These are phyloP conservation scores for Kalmanozyma brasiliensis DNA, from an alignment of 1,284 basidiomycete species.

Conservation along the genomic window DNA sequence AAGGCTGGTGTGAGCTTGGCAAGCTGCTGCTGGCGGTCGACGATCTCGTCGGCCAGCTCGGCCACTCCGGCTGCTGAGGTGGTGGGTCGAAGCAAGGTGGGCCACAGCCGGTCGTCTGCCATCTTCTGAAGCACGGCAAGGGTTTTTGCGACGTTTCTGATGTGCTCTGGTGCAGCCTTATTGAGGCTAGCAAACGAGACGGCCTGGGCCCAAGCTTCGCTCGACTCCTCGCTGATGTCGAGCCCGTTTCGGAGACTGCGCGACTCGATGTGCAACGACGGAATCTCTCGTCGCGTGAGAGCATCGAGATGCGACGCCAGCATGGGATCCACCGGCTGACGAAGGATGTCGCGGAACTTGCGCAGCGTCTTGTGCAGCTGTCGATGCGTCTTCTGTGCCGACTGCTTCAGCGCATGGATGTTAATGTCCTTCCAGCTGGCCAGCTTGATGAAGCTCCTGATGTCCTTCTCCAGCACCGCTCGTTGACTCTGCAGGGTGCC, in stretches of 20 bases:
- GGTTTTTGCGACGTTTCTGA: conserved; percentile 51
- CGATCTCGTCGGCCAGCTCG: conserved; percentile 79
- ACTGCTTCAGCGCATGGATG: conserved; percentile 90
- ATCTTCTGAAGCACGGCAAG: conserved; percentile 41
- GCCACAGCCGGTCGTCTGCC: conserved; percentile 33
- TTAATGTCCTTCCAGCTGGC: conserved; percentile 99
- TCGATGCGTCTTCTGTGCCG: conserved; percentile 88
- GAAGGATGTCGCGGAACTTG: conserved; percentile 89
- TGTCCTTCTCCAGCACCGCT: conserved; percentile 79
- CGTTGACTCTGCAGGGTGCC: conserved; percentile 75
- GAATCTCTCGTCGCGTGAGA: conserved; percentile 43
- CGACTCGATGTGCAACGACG: conserved; percentile 23
- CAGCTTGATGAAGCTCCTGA: conserved; percentile 87
- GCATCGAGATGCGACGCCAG: conserved; percentile 52
- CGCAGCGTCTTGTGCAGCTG: conserved; percentile 90
- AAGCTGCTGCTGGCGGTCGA: conserved; percentile 76
- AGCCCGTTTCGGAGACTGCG: conserved; percentile 10
- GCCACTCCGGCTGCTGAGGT: conserved; percentile 70
- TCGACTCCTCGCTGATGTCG: conserved; percentile 9
- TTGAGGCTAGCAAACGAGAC: conserved; percentile 16
- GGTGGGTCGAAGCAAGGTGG: conserved; percentile 26
- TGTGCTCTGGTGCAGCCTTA: conserved; percentile 36
- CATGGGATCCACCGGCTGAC: conserved; percentile 75
- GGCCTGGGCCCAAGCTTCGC: conserved; percentile 24
- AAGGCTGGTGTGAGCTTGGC: conserved; percentile 60